Conservation (phyloP, 495 filamentous ascomycete species). For the Aspergillus cavernicola region DNA sequence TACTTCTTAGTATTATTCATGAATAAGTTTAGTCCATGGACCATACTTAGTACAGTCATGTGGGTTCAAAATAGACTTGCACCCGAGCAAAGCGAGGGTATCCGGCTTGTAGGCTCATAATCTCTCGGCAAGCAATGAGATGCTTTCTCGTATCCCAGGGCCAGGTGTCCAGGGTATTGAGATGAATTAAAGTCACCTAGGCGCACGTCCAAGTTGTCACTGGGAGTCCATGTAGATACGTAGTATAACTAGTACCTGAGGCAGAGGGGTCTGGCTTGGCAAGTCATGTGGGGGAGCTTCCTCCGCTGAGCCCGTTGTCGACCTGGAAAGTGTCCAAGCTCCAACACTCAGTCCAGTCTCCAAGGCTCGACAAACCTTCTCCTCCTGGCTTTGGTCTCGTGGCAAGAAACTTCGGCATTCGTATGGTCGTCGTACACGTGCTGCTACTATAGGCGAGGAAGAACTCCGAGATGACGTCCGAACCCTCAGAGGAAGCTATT, state of each 20-base stretch:
- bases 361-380: not conserved
- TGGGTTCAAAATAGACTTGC: no score
- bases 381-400: not conserved
- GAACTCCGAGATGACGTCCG: slow-evolving; percentile 33
- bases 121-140: slow-evolving; percentile 17
- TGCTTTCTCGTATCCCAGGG: slow-evolving; percentile 20
- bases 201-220: slow-evolving; percentile 14
- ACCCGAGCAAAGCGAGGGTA: no score
- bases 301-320: no score
- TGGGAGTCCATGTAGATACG: no score
- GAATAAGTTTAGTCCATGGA: no score
- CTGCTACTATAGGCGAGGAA: not conserved
- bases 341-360: no score
- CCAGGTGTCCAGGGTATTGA: slow-evolving; percentile 14
- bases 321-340: no score
- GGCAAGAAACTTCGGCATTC: not conserved
- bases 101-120: slow-evolving; percentile 10
- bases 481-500: slow-evolving; percentile 45
- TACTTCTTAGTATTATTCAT: no score
- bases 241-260: no score
- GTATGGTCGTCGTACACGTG: not conserved
- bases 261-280: no score
- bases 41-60: no score
- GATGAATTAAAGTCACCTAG: slow-evolving; percentile 21
- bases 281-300: no score